Conservation (phyloP, 2,329 filamentous ascomycete genomes). For the Monilinia polystroma region DNA sequence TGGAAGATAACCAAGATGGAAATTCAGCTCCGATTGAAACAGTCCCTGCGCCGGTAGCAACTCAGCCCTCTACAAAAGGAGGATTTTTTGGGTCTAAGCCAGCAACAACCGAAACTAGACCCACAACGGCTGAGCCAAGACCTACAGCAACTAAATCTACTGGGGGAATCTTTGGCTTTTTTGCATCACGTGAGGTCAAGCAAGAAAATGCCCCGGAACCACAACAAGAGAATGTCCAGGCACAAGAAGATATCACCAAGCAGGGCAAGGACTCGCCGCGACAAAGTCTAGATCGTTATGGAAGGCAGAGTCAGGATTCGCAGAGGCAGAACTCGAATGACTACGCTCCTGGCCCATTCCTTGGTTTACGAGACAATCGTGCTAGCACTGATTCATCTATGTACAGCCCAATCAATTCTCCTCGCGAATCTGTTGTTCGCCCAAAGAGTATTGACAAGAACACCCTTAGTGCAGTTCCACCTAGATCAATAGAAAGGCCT, state of each 20-base stretch:
- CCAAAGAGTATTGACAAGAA: not conserved
- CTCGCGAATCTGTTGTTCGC: slow-evolving; percentile 52
- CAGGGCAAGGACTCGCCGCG: slow-evolving; percentile 1
- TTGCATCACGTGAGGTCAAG: slow-evolving; percentile 52
- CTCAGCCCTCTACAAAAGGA: not conserved
- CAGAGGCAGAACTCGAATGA: slow-evolving; percentile 11
- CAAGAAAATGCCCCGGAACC: slow-evolving; percentile 32
- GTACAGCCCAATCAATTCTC: slow-evolving; percentile 72
- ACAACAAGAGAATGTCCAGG: not conserved
- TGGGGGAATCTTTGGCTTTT: slow-evolving; percentile 52
- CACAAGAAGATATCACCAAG: not conserved
- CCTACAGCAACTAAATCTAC: not conserved
- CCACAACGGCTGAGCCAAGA: not conserved
- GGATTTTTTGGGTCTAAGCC: slow-evolving; percentile 3
- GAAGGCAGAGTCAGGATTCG: slow-evolving; percentile 2
- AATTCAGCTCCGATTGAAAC: slow-evolving; percentile 65
- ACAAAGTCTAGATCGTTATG: slow-evolving; percentile 4
- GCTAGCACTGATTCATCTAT: slow-evolving; percentile 69
- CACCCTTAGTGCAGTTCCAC: not conserved
- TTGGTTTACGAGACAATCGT: slow-evolving; percentile 55
- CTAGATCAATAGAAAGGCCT: not conserved
- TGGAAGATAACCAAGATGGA: slow-evolving; percentile 75
- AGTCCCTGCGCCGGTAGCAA: not conserved
- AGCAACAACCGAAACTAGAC: slow-evolving; percentile 3
- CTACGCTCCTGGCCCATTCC: slow-evolving; percentile 50